phyloP scores from a whole-genome alignment of 352 stramenopile genomes.

The Globisporangium irregulare region DNA sequence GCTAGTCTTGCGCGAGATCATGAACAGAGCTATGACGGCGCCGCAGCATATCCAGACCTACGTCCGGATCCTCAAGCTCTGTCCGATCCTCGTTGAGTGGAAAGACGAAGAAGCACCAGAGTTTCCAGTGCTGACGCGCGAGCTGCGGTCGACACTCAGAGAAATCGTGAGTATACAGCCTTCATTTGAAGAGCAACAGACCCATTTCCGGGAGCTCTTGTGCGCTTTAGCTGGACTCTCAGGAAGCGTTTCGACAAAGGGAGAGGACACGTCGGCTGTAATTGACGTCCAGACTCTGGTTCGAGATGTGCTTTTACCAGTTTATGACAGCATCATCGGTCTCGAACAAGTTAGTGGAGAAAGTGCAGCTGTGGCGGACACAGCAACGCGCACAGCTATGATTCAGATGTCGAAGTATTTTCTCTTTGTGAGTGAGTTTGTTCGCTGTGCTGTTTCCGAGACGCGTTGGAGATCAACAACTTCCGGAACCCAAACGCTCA shows the following conservation, averaged over 20 bases:
- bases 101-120: neutral
- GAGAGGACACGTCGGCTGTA: slow-evolving; percentile 11
- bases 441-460: neutral
- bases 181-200: slow-evolving; percentile 27
- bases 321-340: neutral
- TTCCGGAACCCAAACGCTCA: neutral
- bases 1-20: slow-evolving; percentile 25
- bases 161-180: slow-evolving; percentile 20
- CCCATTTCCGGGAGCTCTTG: slow-evolving; percentile 27
- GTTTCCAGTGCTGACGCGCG: slow-evolving; percentile 16
- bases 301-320: slow-evolving; percentile 13
- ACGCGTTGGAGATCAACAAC: neutral
- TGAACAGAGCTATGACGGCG: slow-evolving; percentile 20
- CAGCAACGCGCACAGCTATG: neutral
- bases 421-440: slow-evolving; percentile 9
- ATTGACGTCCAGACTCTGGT: slow-evolving; percentile 11
- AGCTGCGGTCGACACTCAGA: slow-evolving; percentile 24
- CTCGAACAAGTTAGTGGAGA: neutral
- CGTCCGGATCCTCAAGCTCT: slow-evolving; percentile 20
- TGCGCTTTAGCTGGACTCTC: slow-evolving; percentile 12
- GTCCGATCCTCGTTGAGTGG: slow-evolving; percentile 36
- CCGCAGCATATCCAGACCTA: slow-evolving; percentile 26
- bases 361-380: neutral
- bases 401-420: slow-evolving; percentile 5
- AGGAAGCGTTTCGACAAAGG: neutral